Conservation (phyloP, 805 yeast species). For the Metschnikowia dekortorum region DNA sequence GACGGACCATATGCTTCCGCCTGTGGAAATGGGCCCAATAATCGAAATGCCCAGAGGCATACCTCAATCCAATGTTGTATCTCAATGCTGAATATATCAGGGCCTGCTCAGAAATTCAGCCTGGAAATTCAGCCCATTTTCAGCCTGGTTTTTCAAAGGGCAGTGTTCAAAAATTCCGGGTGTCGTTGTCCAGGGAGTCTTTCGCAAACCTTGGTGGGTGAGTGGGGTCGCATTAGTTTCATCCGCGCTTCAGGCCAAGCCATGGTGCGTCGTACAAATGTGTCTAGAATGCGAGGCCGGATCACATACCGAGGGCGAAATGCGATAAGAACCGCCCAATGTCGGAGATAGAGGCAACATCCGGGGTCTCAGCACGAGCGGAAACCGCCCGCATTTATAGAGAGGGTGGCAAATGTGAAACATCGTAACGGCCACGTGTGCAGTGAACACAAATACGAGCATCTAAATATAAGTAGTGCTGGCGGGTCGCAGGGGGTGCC, state of each 20-base stretch:
- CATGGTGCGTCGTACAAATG: neutral
- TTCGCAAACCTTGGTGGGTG: neutral
- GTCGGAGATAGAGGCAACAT: neutral
- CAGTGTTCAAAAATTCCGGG: too few relatives aligned
- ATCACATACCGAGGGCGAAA: neutral
- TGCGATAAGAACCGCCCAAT: neutral
- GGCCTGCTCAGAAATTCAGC: too few relatives aligned
- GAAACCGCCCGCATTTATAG: neutral
- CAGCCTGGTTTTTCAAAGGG: too few relatives aligned
- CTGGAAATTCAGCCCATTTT: too few relatives aligned
- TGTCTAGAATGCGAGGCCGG: neutral
- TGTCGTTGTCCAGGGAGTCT: too few relatives aligned
- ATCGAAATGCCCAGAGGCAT: neutral
- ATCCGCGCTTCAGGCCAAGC: neutral
- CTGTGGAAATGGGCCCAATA: neutral
- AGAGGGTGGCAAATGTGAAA: neutral
- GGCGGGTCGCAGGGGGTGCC: slow-evolving; percentile 2
- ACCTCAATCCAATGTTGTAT: neutral
- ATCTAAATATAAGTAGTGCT: neutral
- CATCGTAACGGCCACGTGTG: neutral
- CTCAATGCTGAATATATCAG: too few relatives aligned
- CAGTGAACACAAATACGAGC: neutral
- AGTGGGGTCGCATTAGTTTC: neutral
- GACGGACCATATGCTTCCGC: neutral
- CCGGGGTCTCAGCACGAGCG: neutral